phyloP scores from a whole-genome alignment of 2,329 filamentous ascomycete species.

The Fusarium sp. region DNA sequence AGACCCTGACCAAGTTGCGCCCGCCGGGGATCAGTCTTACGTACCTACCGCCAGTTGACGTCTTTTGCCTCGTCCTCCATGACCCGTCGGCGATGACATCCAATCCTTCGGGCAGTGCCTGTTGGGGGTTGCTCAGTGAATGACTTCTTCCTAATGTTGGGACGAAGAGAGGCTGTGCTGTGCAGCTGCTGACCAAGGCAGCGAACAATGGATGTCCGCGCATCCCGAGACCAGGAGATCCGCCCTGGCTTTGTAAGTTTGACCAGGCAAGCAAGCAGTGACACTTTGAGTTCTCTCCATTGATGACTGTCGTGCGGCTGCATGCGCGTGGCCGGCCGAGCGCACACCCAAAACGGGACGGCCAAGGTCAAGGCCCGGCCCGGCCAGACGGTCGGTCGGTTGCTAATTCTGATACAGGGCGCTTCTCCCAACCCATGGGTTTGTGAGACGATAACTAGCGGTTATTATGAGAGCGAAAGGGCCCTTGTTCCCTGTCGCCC shows the following conservation, averaged over 20 bases:
- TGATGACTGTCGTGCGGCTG: slow-evolving; percentile 7
- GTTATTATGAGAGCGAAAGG: slow-evolving; percentile 22
- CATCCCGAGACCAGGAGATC: slow-evolving; percentile 18
- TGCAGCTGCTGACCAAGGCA: slow-evolving; percentile 3
- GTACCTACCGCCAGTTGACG: slow-evolving; percentile 19
- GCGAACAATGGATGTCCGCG: slow-evolving; percentile 1
- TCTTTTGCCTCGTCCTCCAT: neutral
- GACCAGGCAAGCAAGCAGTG: neutral
- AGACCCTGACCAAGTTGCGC: slow-evolving; percentile 16
- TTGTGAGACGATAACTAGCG: slow-evolving; percentile 24
- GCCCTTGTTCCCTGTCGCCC: slow-evolving; percentile 1
- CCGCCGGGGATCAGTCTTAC: slow-evolving; percentile 21
- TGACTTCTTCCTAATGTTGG: neutral
- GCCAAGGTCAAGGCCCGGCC: slow-evolving; percentile 8
- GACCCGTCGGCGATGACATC: slow-evolving; percentile 4
- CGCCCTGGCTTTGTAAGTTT: neutral
- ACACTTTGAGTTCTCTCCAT: neutral
- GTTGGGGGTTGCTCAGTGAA: neutral
- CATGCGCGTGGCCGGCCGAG: neutral
- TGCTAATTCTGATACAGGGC: slow-evolving; percentile 32
- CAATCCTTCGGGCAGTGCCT: neutral
- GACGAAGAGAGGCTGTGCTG: slow-evolving; percentile 13
- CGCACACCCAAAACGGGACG: neutral
- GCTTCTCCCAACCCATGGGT: slow-evolving; percentile 10
- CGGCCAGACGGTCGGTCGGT: slow-evolving; percentile 20